Evolutionary conservation across 345 rosid species (phyloP).

Genomic region (Populus simonii): DNA sequence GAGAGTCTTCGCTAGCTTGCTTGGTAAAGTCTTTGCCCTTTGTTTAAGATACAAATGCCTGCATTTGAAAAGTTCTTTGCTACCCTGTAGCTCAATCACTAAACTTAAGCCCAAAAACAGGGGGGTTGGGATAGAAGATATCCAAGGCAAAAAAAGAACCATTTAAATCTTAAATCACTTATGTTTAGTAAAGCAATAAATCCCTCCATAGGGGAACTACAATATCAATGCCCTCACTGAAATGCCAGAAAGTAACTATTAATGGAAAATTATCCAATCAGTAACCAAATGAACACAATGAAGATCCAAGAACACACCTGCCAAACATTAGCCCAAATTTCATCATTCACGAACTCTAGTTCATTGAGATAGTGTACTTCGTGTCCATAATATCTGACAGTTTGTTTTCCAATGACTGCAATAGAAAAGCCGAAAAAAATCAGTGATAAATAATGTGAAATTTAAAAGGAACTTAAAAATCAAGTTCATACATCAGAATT

Average conservation of each 20-base stretch:
- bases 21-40: not conserved
- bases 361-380: conserved; percentile 77
- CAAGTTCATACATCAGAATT: not conserved
- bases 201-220: not conserved
- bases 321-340: conserved; percentile 96
- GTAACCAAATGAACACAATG: not conserved
- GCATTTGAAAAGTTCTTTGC: too few species aligned
- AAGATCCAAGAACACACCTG: conserved; percentile 47
- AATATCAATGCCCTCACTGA: not conserved
- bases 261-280: not conserved
- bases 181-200: not conserved
- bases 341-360: conserved; percentile 81
- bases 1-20: not conserved
- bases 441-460: not conserved
- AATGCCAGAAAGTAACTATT: not conserved
- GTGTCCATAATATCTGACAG: conserved; percentile 50
- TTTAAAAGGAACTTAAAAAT: not conserved
- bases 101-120: not conserved
- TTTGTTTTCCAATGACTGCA: conserved; percentile 57
- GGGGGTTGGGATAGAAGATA: not conserved
- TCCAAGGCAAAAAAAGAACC: not conserved
- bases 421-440: not conserved
- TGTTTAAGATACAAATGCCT: not conserved
- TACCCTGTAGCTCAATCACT: not conserved
- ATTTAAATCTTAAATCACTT: not conserved